Evolutionary conservation across 176 grass and related monocot species (phyloP).

Genomic region (Calamus simplicifolius): DNA sequence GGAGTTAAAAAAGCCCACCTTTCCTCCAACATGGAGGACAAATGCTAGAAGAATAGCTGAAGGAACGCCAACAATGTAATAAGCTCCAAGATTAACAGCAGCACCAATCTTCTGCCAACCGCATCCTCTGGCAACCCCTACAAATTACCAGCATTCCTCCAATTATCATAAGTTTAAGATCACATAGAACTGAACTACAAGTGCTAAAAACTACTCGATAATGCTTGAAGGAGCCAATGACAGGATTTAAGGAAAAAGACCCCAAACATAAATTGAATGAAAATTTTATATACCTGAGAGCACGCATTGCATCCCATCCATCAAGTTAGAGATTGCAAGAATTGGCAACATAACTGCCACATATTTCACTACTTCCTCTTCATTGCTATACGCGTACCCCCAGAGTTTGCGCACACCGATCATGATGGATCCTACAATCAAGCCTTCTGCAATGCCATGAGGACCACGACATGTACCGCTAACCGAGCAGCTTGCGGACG

Average conservation of each 20-base stretch:
- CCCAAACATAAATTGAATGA: background rate
- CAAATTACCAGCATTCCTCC: background rate
- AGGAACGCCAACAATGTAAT: conserved; percentile 53
- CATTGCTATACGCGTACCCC: conserved; percentile 67
- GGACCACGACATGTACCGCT: conserved; percentile 51
- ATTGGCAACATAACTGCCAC: conserved; percentile 58
- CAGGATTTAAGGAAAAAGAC: background rate
- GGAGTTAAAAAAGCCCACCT: conserved; percentile 11
- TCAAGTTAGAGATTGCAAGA: conserved; percentile 51
- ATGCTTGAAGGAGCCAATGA: too few species aligned
- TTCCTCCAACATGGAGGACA: conserved; percentile 40
- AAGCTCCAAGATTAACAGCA: conserved; percentile 55
- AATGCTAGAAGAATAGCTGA: conserved; percentile 55
- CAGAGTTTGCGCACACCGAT: conserved; percentile 52
- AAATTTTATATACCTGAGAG: conserved; percentile 54
- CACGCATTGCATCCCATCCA: conserved; percentile 65
- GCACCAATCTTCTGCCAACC: conserved; percentile 82
- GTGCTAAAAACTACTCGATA: too few species aligned
- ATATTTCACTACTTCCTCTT: conserved; percentile 74
- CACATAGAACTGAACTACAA: too few species aligned
- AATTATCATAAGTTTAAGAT: too few species aligned
- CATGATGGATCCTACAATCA: conserved; percentile 34
- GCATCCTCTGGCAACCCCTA: conserved; percentile 67
- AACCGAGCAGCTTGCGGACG: conserved; percentile 39
- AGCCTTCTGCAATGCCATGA: conserved; percentile 22